Conservation (phyloP, 192 early-diverging fungal species). For the Glomus cerebriforme region DNA sequence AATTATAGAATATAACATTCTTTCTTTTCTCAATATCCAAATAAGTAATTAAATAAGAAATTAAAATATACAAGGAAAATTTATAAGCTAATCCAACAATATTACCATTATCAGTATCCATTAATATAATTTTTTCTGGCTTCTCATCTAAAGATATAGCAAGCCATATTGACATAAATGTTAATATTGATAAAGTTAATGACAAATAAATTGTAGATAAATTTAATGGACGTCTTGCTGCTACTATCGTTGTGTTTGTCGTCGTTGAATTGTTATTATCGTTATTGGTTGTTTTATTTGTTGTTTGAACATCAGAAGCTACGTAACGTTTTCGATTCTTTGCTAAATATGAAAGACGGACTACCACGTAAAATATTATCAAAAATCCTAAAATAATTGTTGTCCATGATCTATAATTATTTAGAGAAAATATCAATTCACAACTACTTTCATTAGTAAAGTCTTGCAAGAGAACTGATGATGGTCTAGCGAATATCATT, state of each 20-base stretch:
- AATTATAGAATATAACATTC: neutral
- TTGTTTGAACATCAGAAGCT: neutral
- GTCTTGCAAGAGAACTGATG: too few species aligned
- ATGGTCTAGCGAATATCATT: neutral
- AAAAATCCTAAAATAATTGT: neutral
- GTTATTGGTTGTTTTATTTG: neutral
- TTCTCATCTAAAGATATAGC: neutral
- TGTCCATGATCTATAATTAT: neutral
- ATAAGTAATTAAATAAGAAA: neutral
- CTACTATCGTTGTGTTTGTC: neutral
- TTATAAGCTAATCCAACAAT: neutral
- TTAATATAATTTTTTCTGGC: neutral
- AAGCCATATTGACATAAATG: neutral
- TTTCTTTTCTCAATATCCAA: neutral
- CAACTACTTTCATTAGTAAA: neutral
- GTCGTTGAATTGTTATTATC: neutral
- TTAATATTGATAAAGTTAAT: neutral
- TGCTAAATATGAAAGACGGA: neutral
- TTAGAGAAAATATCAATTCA: neutral
- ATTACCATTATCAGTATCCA: neutral
- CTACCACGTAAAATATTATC: neutral
- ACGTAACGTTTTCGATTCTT: neutral
- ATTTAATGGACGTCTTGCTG: neutral
- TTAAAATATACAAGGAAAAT: neutral
- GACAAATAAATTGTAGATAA: neutral